Percentiles rank a stretch among this genome's conserved stretches.
Conservation (phyloP, 495 filamentous ascomycete species). For the Podospora comata region DNA sequence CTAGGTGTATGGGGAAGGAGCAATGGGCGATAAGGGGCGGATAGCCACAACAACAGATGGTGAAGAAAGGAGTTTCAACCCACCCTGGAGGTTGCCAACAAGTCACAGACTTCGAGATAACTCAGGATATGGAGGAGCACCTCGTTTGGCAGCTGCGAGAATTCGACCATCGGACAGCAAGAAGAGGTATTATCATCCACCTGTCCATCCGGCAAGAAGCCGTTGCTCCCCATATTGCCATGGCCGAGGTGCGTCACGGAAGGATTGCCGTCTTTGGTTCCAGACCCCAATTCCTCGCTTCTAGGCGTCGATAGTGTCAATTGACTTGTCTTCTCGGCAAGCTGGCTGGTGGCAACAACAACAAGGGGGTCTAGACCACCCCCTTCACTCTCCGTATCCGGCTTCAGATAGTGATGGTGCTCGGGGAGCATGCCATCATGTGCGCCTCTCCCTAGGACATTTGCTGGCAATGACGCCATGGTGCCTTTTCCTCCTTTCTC, state of each 20-base stretch:
- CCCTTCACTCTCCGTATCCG: background rate
- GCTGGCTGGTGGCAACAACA: conserved; percentile 17
- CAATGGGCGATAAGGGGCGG: too few species aligned
- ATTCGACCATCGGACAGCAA: background rate
- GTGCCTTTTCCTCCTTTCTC: conserved; percentile 4
- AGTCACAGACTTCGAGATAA: conserved; percentile 56
- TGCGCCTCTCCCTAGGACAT: conserved; percentile 3
- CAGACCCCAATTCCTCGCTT: conserved; percentile 12
- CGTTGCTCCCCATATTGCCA: background rate
- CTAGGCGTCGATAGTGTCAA: conserved; percentile 24
- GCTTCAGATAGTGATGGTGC: background rate
- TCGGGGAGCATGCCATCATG: background rate
- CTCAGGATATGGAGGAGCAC: conserved; percentile 53
- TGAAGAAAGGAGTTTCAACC: conserved; percentile 26
- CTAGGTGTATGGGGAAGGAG: too few species aligned
- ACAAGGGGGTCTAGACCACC: conserved; percentile 13
- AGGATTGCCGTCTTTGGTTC: background rate
- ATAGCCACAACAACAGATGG: background rate
- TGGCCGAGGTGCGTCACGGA: background rate
- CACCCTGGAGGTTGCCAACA: conserved; percentile 55
- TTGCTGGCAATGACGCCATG: conserved; percentile 22
- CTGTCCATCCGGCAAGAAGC: conserved; percentile 20
- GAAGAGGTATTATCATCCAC: background rate
- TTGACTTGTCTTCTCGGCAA: conserved; percentile 26
- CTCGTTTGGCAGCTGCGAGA: conserved; percentile 50